Evolutionary conservation across 1,284 basidiomycete species (phyloP), one percentile per base, ranked within the genome.

Genomic region (Moesziomyces sp.): DNA sequence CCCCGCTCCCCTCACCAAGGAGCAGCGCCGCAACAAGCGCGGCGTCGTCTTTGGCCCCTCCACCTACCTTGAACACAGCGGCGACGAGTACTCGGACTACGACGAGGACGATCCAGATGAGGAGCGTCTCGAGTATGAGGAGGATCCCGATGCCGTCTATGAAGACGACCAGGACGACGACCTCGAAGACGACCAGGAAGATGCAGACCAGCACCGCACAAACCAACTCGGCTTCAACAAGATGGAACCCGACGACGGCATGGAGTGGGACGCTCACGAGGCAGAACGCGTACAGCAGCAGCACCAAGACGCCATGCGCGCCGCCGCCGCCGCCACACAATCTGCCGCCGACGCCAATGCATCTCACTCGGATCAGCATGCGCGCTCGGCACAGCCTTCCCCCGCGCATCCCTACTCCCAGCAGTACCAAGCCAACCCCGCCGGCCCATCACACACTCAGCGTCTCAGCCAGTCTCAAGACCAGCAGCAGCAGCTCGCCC

Each of bases 201-300:
- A 50, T 9, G 51, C 60, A 19, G 52, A 11, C 2, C 59, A 45
- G n/a, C 59, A 53, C 6, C 52, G 46, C 45, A 35, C 21, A 23
- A 55, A 52, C 16, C 51, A 53, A 5, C 42, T 58, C 46, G 67
- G 52, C 10, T 61, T 66, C 46, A 62, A 70, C 50, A 64, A 86
- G 56, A 86, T 86, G 78, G 86, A 87, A 70, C 87, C 86, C 16
- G 86, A 87, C 65, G 87, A 86, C 74, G 86, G 86, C 18, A 85
- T 87, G 72, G 85, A 85, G 55, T 87, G 86, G 87, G 86, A 86
- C 19, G 85, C 85, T 49, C 78, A 79, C 33, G 85, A 85, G n/a
- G 85, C 79, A 7, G 81, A 83, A 45, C 81, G 83, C 23, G 74
- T 82, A 24, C 85, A 85, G 59, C 76, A 74, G 46, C 71, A 64